Conservation (phyloP, 1,139 yeast genomes). For the Trichomonascaceae sp. region DNA sequence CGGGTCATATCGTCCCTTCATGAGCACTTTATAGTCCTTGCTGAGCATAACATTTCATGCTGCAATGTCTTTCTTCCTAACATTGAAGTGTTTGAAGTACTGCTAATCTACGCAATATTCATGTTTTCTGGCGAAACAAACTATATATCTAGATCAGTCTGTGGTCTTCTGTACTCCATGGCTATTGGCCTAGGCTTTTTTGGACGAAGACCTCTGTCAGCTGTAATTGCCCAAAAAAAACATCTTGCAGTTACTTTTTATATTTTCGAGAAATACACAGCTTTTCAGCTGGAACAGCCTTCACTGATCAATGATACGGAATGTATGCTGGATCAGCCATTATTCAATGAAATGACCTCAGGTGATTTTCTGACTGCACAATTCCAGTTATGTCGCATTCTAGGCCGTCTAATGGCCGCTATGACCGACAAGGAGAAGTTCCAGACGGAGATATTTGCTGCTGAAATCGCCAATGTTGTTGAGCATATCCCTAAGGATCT, state of each 20-base stretch:
- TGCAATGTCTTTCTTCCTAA: slow-evolving; percentile 9
- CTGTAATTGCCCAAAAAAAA: background rate
- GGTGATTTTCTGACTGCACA: slow-evolving; percentile 1
- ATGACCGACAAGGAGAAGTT: background rate
- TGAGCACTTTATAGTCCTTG: slow-evolving; percentile 8
- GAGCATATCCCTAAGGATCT: slow-evolving; percentile 7
- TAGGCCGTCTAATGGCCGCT: slow-evolving; percentile 8
- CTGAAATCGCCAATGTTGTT: slow-evolving; percentile 4
- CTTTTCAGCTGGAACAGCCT: slow-evolving; percentile 11
- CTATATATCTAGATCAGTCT: slow-evolving; percentile 8
- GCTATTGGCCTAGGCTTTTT: slow-evolving; percentile 10
- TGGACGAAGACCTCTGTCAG: background rate
- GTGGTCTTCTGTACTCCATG: slow-evolving; percentile 9
- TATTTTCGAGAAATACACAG: slow-evolving; percentile 11
- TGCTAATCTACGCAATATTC: slow-evolving; percentile 10
- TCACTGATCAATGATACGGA: slow-evolving; percentile 11
- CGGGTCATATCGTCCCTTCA: slow-evolving; percentile 11
- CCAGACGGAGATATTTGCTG: background rate
- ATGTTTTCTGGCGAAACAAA: slow-evolving; percentile 14
- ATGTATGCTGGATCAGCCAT: slow-evolving; percentile 4
- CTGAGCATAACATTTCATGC: slow-evolving; percentile 10
- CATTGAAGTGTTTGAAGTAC: slow-evolving; percentile 8
- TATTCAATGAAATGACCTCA: background rate
- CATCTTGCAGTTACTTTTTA: slow-evolving; percentile 7
- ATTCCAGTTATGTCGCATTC: slow-evolving; percentile 7